Evolutionary conservation across 2,329 filamentous ascomycete genomes (phyloP), one percentile per base, ranked within the genome.

Genomic region (Scopulariopsis brevicaulis): DNA sequence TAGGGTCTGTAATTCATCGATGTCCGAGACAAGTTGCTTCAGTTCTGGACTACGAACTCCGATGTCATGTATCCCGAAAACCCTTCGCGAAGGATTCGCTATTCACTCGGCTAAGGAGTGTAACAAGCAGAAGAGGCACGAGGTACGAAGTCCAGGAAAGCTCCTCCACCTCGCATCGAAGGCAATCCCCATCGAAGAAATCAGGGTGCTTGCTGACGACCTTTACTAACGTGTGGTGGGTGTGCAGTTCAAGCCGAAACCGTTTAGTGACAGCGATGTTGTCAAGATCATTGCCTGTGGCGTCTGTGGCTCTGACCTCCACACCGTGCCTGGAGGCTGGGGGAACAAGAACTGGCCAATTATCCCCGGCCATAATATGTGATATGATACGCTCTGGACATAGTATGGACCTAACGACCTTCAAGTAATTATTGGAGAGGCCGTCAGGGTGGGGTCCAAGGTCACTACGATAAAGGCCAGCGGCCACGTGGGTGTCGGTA

Each of bases 271-370:
- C 65, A 76, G 83, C 69, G 85, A 89, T 67, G 78, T 90, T 63
- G 87, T 91, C 67, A 83, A 87, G 70, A 85, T 91, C 63, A 80
- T 86, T 59, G 82, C 80, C 60, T 88, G 85, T 67, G 84, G 85
- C 65, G 73, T 85, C 56, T 85, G 82, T 66, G 81, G 82, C 62
- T 81, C 77, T 57, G 82, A 85, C 63, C 73, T 85, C 14, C 82
- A 84, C 69, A 83, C 78, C 25, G 70, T 83, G 58, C 79, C 73
- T 55, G 77, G 78, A 59, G 79, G 80, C 60, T 83, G 80, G 81
- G 79, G 80, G 48, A 70, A 73, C 14, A 76, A 77, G 62, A 71
- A 72, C 58, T 74, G 75, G 24, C 78, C 78, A 28, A 73, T 81
- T 54, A 77, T 76, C 62, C 77, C 80, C 61, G 78, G 78, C 60